These are phyloP conservation scores for Antitrichia curtipendula DNA, from an alignment of 225 moss, liverwort and hornwort genomes.

Conservation along the genomic window DNA sequence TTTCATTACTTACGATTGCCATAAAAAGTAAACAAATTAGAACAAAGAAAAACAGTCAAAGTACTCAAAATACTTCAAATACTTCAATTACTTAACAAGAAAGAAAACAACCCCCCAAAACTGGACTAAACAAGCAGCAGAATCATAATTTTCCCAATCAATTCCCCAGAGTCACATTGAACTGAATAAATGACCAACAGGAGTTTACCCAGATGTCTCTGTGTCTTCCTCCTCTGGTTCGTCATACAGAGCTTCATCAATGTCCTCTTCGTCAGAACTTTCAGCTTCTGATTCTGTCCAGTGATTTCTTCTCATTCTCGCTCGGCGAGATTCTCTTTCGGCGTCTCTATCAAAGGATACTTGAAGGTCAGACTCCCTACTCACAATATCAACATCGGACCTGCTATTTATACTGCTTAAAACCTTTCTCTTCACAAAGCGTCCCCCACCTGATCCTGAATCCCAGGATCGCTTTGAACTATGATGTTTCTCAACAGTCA, in stretches of 20 bases:
- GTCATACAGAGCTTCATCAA: conserved; percentile 50
- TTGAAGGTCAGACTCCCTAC: conserved; percentile 59
- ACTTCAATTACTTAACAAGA: neutral
- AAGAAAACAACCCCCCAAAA: neutral
- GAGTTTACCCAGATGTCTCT: conserved; percentile 57
- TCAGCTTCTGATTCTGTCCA: conserved; percentile 80
- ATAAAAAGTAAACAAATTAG: neutral
- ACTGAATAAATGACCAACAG: neutral
- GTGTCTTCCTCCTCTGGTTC: conserved; percentile 94
- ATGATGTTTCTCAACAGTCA: conserved; percentile 21
- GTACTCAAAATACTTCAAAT: neutral
- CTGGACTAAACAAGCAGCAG: neutral
- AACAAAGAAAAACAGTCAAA: neutral
- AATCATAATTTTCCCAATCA: neutral
- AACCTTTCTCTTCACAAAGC: conserved; percentile 47
- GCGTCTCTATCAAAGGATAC: conserved; percentile 40
- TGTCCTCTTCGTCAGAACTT: conserved; percentile 76
- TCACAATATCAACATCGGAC: conserved; percentile 41
- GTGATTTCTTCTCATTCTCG: conserved; percentile 47
- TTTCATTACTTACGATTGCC: neutral
- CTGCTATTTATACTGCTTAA: conserved; percentile 40
- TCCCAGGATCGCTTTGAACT: conserved; percentile 68
- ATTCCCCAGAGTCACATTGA: neutral
- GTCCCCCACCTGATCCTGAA: conserved; percentile 28
- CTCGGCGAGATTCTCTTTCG: conserved; percentile 43